A percentile compares a stretch with the other conserved stretches of the same genome.
phyloP scores from a whole-genome alignment of 1,139 yeast species.

The Eremothecium coryli region DNA sequence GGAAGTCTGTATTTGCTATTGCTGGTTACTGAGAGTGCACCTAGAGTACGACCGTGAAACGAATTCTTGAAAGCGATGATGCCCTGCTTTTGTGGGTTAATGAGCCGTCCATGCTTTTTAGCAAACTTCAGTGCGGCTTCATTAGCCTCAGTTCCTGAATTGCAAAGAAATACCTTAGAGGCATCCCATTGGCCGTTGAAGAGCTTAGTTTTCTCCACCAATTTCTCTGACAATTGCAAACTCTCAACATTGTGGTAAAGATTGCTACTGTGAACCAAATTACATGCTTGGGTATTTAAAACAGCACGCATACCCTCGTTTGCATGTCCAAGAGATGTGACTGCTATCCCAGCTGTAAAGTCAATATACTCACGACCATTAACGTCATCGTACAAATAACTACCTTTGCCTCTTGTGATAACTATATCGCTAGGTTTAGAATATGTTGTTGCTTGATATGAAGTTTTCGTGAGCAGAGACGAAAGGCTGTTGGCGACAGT shows the following conservation, averaged over 20 bases:
- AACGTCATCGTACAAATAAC: constrained; percentile 41
- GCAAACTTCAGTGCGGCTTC: constrained; percentile 97
- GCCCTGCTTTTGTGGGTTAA: constrained; percentile 52
- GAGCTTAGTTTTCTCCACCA: constrained; percentile 58
- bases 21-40: constrained; percentile 85
- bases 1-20: constrained; percentile 89
- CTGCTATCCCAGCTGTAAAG: constrained; percentile 94
- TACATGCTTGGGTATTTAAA: constrained; percentile 58
- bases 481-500: too few relatives aligned
- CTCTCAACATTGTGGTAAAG: constrained; percentile 79
- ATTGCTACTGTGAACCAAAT: constrained; percentile 76
- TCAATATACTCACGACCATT: constrained; percentile 75
- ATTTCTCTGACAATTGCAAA: constrained; percentile 61
- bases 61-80: constrained; percentile 78
- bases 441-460: too few relatives aligned
- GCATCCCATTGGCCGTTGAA: constrained; percentile 78
- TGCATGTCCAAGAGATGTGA: constrained; percentile 86
- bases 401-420: constrained; percentile 28
- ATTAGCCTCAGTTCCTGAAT: constrained; percentile 95
- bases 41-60: constrained; percentile 93
- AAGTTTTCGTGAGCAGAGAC: too few relatives aligned
- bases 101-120: constrained; percentile 64
- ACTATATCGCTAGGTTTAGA: constrained; percentile 30
- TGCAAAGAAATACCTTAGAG: constrained; percentile 74
- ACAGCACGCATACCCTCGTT: constrained; percentile 65